Evolutionary conservation across 257 asterid genomes (phyloP), one percentile per base, ranked within the genome.

Genomic region (Solanum bulbocastanum): DNA sequence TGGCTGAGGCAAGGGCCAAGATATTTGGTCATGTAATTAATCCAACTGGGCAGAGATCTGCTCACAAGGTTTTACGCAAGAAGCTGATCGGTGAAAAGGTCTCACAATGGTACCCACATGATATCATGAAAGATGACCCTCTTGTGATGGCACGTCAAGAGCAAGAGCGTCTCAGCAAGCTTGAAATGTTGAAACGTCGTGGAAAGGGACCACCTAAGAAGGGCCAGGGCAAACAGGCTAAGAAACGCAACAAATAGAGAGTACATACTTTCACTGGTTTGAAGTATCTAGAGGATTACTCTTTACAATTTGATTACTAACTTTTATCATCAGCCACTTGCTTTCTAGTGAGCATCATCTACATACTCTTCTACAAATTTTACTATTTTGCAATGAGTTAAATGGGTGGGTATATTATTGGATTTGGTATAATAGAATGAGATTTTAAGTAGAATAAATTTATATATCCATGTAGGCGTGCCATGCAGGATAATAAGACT

Each of bases 161-260:
- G 86, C 93, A 93, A 89, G 96, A 94, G 95, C 96, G 98, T 46
- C 72, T 96, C 86, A 90, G 86, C 90, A 94, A 87, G 92, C 95
- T 96, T 87, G 98, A 95, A 90, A 94, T 92, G 98, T 88, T 94
- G 88, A 96, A 95, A 91, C 98, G 99, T 84, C 96, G 95, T 68
- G 95, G 95, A 37, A 96, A 96, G 90, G 99, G 98, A 69, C 98
- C 98, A 2, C 98, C 98, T 37, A 95, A 94, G 98, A 94, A 96
- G 88, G 99, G 98, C 36, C 96, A 96, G 87, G 98, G 98, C 86
- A 96, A 94, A 89, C 96, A 94, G 89, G 96, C 98, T 71, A 93
- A 94, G 76, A 96, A 96, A 90, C 90, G 96, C 74, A 87, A 90
- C 91, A 91, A 90, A 90, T 91, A 88, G 85, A 76, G 85, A 22